A percentile compares a stretch with the other conserved stretches of the same genome.
phyloP scores from a whole-genome alignment of 2,329 filamentous ascomycete species.

The Fusarium irregulare region DNA sequence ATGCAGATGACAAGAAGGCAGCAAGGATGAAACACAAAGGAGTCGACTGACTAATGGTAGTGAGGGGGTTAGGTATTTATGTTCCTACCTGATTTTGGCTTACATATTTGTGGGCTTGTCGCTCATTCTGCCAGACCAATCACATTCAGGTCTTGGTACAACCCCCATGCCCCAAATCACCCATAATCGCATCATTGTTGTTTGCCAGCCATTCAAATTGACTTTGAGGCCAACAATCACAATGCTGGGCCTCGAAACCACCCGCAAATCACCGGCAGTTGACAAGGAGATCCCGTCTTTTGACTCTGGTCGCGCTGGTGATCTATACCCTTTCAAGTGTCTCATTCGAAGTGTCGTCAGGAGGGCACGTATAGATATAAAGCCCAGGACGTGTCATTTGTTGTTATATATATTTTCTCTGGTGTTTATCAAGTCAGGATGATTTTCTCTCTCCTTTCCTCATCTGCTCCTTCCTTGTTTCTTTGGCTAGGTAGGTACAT shows the following conservation, averaged over 20 bases:
- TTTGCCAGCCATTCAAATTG: not conserved
- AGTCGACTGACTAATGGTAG: conserved; percentile 8
- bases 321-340: not conserved
- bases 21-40: conserved; percentile 23
- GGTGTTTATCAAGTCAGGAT: not conserved
- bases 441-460: not conserved
- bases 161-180: conserved; percentile 4
- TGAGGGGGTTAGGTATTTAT: conserved; percentile 29
- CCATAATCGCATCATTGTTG: not conserved
- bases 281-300: conserved; percentile 3
- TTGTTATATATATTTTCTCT: not conserved
- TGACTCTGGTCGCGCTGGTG: not conserved
- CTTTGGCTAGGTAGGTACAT: not conserved
- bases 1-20: not conserved
- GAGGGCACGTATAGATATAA: not conserved
- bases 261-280: not conserved
- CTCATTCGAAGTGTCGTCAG: not conserved
- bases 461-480: not conserved
- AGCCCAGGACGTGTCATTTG: not conserved
- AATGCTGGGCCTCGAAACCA: not conserved
- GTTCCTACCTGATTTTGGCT: not conserved
- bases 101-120: conserved; percentile 15
- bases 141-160: not conserved
- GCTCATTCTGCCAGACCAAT: conserved; percentile 16
- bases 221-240: conserved; percentile 7